Base-by-base conservation (phyloP, 768 basidiomycete genomes). In the Russula sp. region DNA sequence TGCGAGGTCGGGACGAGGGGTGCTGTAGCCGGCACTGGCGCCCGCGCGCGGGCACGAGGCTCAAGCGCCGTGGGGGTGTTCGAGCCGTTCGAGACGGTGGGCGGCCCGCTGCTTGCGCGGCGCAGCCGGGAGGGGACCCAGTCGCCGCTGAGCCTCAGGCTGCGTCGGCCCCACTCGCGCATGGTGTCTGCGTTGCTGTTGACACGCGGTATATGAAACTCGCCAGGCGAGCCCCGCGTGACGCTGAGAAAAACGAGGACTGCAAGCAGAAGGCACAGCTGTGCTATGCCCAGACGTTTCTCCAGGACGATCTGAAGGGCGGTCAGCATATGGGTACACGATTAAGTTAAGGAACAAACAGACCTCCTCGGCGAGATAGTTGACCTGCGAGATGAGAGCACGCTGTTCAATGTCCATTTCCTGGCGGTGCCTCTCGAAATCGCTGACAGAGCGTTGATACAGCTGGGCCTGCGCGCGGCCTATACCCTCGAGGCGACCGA, bases 211-310 rank as follows among this genome's bases (percentile, higher is more conserved):
- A 62, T 49, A 6, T 70, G 64, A 37, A 68, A 62, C 58, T 76
- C 75, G 22, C 71, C 71, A n/a, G 70, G 71, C 1, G 84, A 88
- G 7, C 91, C 91, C 6, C 93, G 83, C 4, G 93, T 94, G 56
- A 96, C 79, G 18, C 87, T 84, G 75, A 96, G 89, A 72, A 97
- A 94, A 13, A 94, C 78, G 20, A 96, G 81, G 10, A 97, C 87
- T 0, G 87, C 83, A 3, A 97, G 78, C 6, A 96, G 79, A 6
- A 95, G 79, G 71, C 88, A 86, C 0, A 98, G 80, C 69, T 98
- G 95, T 0, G 89, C 89, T 22, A 97, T 84, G 2, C 94, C 88
- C 0, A 97, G 82, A 2, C 93, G 86, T 69, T 96, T 94, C 74
- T 97, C 95, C 55, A 94, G 80, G 0, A 87, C 76, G 37, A 97